Conservation (phyloP, 371 early-diverging fungal species). For the Haplosporangium sp. region DNA sequence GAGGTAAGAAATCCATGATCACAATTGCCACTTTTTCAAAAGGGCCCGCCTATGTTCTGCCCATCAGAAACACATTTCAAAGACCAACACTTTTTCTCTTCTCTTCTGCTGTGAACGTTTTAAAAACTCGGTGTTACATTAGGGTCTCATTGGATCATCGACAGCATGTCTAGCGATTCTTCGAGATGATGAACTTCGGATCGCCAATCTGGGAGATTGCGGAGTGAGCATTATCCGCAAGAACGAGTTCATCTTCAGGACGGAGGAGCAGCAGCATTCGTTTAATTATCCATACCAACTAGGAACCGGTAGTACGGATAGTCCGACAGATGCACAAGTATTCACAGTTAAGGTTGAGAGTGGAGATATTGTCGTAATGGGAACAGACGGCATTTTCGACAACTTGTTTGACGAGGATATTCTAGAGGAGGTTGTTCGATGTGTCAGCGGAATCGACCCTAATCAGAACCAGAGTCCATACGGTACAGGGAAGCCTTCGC, state of each 20-base stretch:
- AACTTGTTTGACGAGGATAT: slow-evolving; percentile 87
- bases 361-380: slow-evolving; percentile 83
- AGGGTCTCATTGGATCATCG: slow-evolving; percentile 85
- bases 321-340: slow-evolving; percentile 78
- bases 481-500: slow-evolving; percentile 63
- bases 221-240: slow-evolving; percentile 89
- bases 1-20: slow-evolving; percentile 62
- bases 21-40: background rate
- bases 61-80: background rate
- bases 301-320: slow-evolving; percentile 74
- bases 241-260: slow-evolving; percentile 88
- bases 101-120: background rate
- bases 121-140: background rate
- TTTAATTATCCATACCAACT: slow-evolving; percentile 88
- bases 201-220: slow-evolving; percentile 96
- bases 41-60: background rate
- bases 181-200: slow-evolving; percentile 89
- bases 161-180: slow-evolving; percentile 91
- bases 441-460: slow-evolving; percentile 60
- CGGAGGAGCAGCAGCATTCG: slow-evolving; percentile 89
- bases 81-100: background rate
- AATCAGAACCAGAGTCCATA: slow-evolving; percentile 54
- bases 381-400: slow-evolving; percentile 85
- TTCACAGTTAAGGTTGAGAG: slow-evolving; percentile 83
- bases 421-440: slow-evolving; percentile 74